Evolutionary conservation across 78 protist genomes (phyloP).

Genomic region (Salpingoeca rosetta): DNA sequence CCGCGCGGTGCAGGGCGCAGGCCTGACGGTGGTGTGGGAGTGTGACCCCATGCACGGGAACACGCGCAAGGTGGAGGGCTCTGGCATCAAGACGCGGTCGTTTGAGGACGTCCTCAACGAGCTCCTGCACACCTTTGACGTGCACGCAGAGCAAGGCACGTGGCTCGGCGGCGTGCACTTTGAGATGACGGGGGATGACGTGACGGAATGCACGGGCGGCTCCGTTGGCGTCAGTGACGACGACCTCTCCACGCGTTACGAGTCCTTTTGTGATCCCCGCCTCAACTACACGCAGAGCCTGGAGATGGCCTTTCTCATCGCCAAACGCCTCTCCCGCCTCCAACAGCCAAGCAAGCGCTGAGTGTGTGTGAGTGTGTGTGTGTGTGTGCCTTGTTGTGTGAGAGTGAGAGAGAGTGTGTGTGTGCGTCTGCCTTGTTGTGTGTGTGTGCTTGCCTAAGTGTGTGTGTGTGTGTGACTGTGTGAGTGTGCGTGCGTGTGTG

Average conservation of each 20-base stretch:
- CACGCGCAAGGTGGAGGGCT: conserved; percentile 2
- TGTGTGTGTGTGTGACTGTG: too few relatives aligned
- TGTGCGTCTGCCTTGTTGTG: too few relatives aligned
- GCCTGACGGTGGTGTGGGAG: conserved; percentile 13
- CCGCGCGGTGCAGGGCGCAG: conserved; percentile 22
- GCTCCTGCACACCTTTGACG: conserved; percentile 7
- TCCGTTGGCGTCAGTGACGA: background rate
- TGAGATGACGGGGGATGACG: conserved; percentile 44
- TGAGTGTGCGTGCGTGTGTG: too few relatives aligned
- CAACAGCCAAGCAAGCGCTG: too few relatives aligned
- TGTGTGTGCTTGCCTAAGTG: too few relatives aligned
- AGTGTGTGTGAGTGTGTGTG: too few relatives aligned
- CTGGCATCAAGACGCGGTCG: conserved; percentile 32
- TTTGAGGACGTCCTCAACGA: conserved; percentile 20
- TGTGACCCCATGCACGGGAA: conserved; percentile 60
- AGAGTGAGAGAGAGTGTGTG: too few relatives aligned
- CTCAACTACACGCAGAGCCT: conserved; percentile 51
- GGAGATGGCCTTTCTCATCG: conserved; percentile 43
- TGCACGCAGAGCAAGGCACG: conserved; percentile 14
- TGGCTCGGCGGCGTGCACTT: conserved; percentile 39
- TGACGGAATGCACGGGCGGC: conserved; percentile 65
- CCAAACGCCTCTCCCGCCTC: too few relatives aligned
- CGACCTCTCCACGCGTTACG: conserved; percentile 28
- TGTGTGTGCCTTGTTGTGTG: too few relatives aligned
- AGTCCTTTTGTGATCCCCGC: conserved; percentile 57